Evolutionary conservation across 2,329 filamentous ascomycete species (phyloP).

Genomic region (Colletotrichum simmondsii): DNA sequence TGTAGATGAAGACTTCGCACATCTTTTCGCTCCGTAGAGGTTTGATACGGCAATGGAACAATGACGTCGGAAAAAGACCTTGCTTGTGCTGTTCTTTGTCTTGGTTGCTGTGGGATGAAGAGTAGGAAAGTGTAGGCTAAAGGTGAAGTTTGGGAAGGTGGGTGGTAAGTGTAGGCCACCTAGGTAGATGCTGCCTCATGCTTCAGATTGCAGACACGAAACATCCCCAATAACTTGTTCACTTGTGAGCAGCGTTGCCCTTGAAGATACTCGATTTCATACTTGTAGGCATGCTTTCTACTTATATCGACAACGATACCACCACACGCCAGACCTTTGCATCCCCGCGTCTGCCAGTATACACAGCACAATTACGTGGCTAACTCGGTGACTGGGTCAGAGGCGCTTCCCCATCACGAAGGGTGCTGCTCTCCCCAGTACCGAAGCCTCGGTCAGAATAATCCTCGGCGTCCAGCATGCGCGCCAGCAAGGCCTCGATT

Average conservation of each 20-base stretch:
- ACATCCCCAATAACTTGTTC: not conserved
- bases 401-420: slow-evolving; percentile 40
- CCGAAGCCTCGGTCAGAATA: slow-evolving; percentile 39
- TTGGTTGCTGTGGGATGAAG: not conserved
- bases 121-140: not conserved
- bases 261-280: not conserved
- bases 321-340: not conserved
- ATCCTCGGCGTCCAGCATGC: slow-evolving; percentile 43
- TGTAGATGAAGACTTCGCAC: slow-evolving; percentile 61
- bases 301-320: not conserved
- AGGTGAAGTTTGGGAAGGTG: not conserved
- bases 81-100: not conserved
- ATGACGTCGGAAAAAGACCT: not conserved
- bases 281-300: not conserved
- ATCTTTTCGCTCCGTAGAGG: slow-evolving; percentile 43
- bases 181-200: not conserved
- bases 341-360: not conserved
- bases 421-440: slow-evolving; percentile 42
- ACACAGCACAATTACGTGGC: not conserved
- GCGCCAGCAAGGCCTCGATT: slow-evolving; percentile 59
- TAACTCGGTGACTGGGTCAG: slow-evolving; percentile 44
- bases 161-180: not conserved
- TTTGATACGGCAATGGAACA: not conserved
- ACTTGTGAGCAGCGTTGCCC: not conserved
- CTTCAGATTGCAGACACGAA: not conserved